Conservation (phyloP, 306 rosid species). For the Fragaria iinumae region DNA sequence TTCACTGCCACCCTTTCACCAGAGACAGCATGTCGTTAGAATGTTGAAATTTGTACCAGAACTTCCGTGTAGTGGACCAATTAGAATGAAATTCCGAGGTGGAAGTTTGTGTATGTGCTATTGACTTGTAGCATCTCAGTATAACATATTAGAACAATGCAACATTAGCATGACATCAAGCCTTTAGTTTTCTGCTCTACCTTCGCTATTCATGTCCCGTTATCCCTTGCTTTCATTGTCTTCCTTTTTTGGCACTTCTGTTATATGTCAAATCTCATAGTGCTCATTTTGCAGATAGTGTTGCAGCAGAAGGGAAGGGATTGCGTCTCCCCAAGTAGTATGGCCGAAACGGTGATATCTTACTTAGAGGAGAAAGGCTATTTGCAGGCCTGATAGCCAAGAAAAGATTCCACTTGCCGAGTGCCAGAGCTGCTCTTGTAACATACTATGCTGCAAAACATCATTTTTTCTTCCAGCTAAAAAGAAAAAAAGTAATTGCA, state of each 20-base stretch:
- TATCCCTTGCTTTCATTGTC: background rate
- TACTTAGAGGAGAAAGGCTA: constrained; percentile 75
- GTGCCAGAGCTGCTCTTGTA: constrained; percentile 23
- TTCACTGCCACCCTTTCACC: constrained; percentile 1
- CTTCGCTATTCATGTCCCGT: background rate
- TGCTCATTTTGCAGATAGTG: constrained; percentile 53
- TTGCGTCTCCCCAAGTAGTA: constrained; percentile 45
- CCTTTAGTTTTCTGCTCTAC: background rate
- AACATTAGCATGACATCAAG: background rate
- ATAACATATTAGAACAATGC: background rate
- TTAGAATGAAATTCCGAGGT: background rate
- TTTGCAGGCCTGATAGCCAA: constrained; percentile 52
- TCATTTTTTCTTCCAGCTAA: background rate
- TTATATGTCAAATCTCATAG: constrained; percentile 9
- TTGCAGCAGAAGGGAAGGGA: constrained; percentile 61
- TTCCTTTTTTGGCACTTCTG: background rate
- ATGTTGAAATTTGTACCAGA: background rate
- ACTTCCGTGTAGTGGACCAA: background rate
- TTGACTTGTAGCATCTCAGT: background rate
- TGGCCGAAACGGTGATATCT: constrained; percentile 69
- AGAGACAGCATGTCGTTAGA: background rate
- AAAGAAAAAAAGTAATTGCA: background rate
- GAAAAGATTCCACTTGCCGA: constrained; percentile 25
- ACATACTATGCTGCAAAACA: constrained; percentile 16
- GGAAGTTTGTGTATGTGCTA: background rate